Evolutionary conservation across 2,329 filamentous ascomycete genomes (phyloP), one percentile per base, ranked within the genome.

Genomic region (Fusarium hainanense): DNA sequence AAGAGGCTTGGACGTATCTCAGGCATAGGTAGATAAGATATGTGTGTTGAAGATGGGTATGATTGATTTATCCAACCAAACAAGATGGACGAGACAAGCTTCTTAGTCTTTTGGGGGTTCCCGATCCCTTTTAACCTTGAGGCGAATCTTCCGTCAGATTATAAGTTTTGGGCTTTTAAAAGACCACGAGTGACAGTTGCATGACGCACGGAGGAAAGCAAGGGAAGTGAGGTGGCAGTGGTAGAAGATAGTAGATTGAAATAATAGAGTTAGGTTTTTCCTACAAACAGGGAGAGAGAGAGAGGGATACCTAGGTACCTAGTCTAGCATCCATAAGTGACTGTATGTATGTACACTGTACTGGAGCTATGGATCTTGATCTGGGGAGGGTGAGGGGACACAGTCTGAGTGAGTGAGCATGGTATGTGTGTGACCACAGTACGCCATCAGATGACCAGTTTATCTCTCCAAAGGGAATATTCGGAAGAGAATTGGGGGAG

Each of bases 371-470:
- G 58, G 46, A 57, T 40, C 52, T 21, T 34, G 18, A 30, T 27
- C 23, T 59, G 30, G 34, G 25, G 27, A 50, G 46, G 27, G 37
- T 37, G 50, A 66, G 30, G 46, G 40, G 37, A 63, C 50, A 49
- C 50, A 58, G 43, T 44, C 56, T 41, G 49, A 44, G 41, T 41
- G 47, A 68, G 63, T 44, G 43, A 57, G 60, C 54, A 54, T 56
- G 60, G 58, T 54, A 49, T 57, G 43, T 65, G 68, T 68, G 68
- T 70, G 68, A 71, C 67, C 43, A 54, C 44, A 52, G 54, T 43
- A 37, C 27, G 23, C 58, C 68, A 62, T 71, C 68, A 70, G 54
- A 70, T 70, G 68, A 70, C 63, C 48, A 42, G 64, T 68, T 58
- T 41, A 40, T 63, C 59, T 57, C 51, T 42, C 48, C 42, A 64